These are phyloP conservation scores for Symbiotaphrina buchneri DNA, from an alignment of 495 filamentous ascomycete genomes.

Conservation along the genomic window DNA sequence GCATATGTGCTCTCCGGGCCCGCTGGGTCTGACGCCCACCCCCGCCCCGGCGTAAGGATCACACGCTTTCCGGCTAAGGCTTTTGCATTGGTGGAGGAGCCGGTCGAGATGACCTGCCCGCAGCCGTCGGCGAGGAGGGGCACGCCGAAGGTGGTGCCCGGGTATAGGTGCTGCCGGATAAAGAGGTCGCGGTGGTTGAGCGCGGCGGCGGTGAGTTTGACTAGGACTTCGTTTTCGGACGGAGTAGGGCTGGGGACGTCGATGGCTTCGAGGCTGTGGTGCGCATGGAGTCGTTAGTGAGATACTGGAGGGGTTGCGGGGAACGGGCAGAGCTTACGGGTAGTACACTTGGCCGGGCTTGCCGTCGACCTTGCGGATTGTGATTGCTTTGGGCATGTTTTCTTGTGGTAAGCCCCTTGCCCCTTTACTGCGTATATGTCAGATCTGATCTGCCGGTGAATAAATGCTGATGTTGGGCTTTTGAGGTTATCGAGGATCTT, in stretches of 20 bases:
- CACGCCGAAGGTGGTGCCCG: constrained; percentile 47
- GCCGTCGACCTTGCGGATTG: constrained; percentile 36
- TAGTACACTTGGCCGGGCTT: constrained; percentile 81
- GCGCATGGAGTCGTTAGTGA: neutral
- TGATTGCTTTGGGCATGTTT: constrained; percentile 30
- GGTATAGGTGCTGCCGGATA: constrained; percentile 39
- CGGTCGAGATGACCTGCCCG: constrained; percentile 42
- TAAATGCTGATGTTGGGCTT: no score
- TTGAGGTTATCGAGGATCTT: no score
- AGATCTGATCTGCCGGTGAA: no score
- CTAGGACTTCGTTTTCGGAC: constrained; percentile 35
- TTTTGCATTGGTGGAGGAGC: constrained; percentile 22
- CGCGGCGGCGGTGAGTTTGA: constrained; percentile 50
- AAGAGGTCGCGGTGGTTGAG: constrained; percentile 42
- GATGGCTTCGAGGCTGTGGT: constrained; percentile 32
- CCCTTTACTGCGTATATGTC: no score
- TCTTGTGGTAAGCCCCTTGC: no score
- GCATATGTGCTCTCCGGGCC: constrained; percentile 52
- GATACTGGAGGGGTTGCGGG: constrained; percentile 3
- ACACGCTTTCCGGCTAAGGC: constrained; percentile 43
- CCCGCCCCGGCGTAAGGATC: constrained; percentile 45
- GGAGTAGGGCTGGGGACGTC: constrained; percentile 34
- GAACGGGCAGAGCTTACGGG: constrained; percentile 20
- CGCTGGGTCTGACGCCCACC: constrained; percentile 46
- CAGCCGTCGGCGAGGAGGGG: constrained; percentile 64